Percentiles rank a stretch among this genome's conserved stretches.
Evolutionary conservation across 2,329 filamentous ascomycete genomes (phyloP).

Genomic region (Alternaria angustiovoidea): DNA sequence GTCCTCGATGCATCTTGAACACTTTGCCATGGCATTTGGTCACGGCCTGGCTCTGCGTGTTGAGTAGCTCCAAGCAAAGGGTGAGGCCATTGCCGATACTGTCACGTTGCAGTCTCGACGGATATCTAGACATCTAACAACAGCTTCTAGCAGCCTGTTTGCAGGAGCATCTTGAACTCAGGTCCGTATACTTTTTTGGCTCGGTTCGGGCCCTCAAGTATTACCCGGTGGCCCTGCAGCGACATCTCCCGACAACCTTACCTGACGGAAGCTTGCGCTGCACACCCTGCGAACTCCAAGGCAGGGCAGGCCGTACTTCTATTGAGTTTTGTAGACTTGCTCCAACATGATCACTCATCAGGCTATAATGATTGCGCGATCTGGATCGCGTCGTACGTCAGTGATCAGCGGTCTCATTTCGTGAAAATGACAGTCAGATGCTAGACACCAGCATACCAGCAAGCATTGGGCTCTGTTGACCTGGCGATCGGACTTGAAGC

Average conservation of each 20-base stretch:
- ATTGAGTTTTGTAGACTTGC: neutral
- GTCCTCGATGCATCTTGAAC: neutral
- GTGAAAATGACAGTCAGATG: constrained; percentile 2
- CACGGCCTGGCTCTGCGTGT: neutral
- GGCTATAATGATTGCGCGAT: constrained; percentile 2
- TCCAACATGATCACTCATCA: neutral
- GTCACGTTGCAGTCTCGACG: neutral
- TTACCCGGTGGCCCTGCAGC: constrained; percentile 13
- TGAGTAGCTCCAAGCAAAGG: neutral
- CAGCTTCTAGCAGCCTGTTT: neutral
- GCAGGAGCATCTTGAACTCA: neutral
- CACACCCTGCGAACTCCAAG: neutral
- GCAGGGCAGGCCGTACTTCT: neutral
- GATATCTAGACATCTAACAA: neutral
- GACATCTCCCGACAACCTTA: neutral
- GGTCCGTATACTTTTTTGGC: neutral
- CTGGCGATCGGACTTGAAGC: constrained; percentile 12
- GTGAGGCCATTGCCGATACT: neutral
- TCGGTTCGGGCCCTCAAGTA: neutral
- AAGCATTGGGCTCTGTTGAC: constrained; percentile 7
- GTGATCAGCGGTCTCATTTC: constrained; percentile 8
- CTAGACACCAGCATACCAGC: neutral
- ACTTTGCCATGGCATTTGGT: neutral
- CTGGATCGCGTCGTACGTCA: constrained; percentile 7
- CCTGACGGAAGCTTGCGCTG: neutral